Base-by-base conservation (phyloP, 306 rosid species). In the Acmispon strigosus region DNA sequence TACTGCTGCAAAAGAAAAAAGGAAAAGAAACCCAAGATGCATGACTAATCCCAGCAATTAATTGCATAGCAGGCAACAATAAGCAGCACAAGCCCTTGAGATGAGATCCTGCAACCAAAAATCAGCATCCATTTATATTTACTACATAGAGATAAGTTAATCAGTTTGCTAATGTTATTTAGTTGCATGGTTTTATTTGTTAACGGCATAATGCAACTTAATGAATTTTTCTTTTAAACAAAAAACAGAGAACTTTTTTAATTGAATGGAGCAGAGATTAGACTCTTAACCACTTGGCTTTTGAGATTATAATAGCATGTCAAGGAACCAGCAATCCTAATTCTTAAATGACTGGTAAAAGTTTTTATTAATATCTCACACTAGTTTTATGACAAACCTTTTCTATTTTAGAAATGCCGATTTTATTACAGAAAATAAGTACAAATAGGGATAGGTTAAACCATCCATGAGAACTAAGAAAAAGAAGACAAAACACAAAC, bases 21-120 rank as follows among this genome's bases (percentile, higher is more conserved):
- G 98, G 98, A 32, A 93, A 85, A 41, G 97, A 86, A 81, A 84
- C 83, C 97, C 96, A 93, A 17, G 96, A 85, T 27, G 93, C 96
- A 84, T 79, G 86, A 83, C 97, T 90, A 73, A 93, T 93, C 74
- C 98, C 98, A 56, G 82, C 94, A 66, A 84, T 81, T 77, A 93
- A 81, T 74, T 90, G 98, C 72, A 93, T 69, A 56, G 84, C 89
- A 74, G 97, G 98, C 80, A 93, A 84, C 84, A 93, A 70, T 75
- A 90, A 81, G 85, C 84, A 85, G 87, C 94, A 89, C 37, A 63
- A 4, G 36, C 82, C 87, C 84, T 86, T 78, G 61, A 93, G 81
- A 84, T 81, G 90, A 87, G 88, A 88, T 73, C 96, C 98, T 90
- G 55, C 78, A 73, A 62, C 66, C 66, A 42, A 65, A 66, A 70